These are phyloP conservation scores for Colletotrichum karsti DNA, from an alignment of 2,329 filamentous ascomycete species.

Conservation along the genomic window DNA sequence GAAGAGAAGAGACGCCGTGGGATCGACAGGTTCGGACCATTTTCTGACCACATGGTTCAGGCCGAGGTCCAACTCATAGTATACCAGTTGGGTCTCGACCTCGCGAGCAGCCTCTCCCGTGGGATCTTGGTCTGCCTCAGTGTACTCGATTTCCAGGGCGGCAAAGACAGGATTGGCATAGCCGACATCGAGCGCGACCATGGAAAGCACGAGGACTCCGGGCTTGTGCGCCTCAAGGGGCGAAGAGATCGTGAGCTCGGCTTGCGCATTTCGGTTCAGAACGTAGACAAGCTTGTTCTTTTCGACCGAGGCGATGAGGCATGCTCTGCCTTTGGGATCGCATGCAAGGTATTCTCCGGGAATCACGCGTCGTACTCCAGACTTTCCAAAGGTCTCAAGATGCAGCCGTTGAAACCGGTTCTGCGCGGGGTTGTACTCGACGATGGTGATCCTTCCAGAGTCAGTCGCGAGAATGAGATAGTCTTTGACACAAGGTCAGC, in stretches of 20 bases:
- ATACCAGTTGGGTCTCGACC: conserved; percentile 89
- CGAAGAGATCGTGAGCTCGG: conserved; percentile 95
- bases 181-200: conserved; percentile 91
- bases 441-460: conserved; percentile 91
- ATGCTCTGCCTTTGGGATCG: conserved; percentile 95
- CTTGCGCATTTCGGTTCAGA: conserved; percentile 92
- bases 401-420: conserved; percentile 91
- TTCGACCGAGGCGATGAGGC: conserved; percentile 91
- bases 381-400: conserved; percentile 98
- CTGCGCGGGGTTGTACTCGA: conserved; percentile 88
- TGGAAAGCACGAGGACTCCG: conserved; percentile 86
- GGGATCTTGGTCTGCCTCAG: conserved; percentile 89
- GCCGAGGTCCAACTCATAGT: conserved; percentile 96
- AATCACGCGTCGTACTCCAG: conserved; percentile 89
- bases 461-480: conserved; percentile 96
- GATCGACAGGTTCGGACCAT: conserved; percentile 94
- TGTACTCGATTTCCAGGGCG: conserved; percentile 92
- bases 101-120: conserved; percentile 84
- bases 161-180: conserved; percentile 98
- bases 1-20: conserved; percentile 88
- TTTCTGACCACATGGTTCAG: conserved; percentile 97
- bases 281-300: conserved; percentile 99
- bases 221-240: conserved; percentile 95
- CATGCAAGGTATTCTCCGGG: conserved; percentile 96
- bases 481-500: conserved; percentile 64